Percentiles rank a stretch among this genome's conserved stretches.
These are phyloP conservation scores for Ciborinia camelliae DNA, from an alignment of 2,329 filamentous ascomycete species.

Conservation along the genomic window DNA sequence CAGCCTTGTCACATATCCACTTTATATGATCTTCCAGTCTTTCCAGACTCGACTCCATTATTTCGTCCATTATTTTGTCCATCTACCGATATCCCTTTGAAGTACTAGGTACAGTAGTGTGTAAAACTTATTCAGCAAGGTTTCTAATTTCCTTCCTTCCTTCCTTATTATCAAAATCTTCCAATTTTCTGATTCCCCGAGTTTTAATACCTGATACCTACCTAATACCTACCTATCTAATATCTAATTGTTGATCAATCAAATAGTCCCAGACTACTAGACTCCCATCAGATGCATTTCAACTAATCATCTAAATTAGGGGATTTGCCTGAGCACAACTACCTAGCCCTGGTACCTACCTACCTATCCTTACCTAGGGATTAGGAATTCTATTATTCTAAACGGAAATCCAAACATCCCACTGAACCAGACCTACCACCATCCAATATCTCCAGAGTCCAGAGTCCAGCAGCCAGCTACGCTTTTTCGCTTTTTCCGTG, in stretches of 20 bases:
- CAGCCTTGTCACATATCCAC: constrained; percentile 8
- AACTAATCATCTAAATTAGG: constrained; percentile 4
- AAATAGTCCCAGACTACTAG: no score
- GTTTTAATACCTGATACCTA: no score
- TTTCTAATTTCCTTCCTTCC: background rate
- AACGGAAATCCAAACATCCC: background rate
- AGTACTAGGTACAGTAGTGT: no score
- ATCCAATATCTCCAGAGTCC: no score
- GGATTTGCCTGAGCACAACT: no score
- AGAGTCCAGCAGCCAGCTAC: no score
- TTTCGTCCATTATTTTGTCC: background rate
- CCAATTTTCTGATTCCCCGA: background rate
- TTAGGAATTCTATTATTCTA: no score
- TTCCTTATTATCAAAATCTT: background rate
- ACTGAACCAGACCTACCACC: no score
- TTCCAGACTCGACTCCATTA: background rate
- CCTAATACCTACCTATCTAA: no score
- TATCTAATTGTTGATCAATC: constrained; percentile 9
- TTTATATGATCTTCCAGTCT: background rate
- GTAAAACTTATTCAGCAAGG: background rate
- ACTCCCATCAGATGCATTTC: background rate
- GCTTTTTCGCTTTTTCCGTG: background rate
- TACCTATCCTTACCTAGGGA: background rate
- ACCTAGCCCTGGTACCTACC: background rate
- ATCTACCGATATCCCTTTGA: background rate